These are phyloP conservation scores for Lasiodiplodia sp. DNA, from an alignment of 2,329 filamentous ascomycete genomes.

Conservation along the genomic window DNA sequence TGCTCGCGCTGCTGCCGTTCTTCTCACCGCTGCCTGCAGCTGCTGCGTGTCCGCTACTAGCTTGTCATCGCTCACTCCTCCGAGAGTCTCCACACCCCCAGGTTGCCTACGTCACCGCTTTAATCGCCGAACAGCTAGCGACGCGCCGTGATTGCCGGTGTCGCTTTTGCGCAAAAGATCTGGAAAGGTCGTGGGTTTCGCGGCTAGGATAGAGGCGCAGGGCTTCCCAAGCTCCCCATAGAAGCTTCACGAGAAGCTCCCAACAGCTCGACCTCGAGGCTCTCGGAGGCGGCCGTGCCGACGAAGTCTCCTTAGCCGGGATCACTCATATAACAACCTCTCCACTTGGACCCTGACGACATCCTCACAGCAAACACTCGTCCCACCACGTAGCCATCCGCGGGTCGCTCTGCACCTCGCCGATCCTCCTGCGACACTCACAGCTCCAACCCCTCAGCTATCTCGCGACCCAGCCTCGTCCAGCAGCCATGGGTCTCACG, in stretches of 20 bases:
- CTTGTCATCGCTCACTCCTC: slow-evolving; percentile 11
- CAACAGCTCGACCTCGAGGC: slow-evolving; percentile 1
- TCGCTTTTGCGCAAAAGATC: background rate
- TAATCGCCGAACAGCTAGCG: slow-evolving; percentile 3
- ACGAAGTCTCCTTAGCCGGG: slow-evolving; percentile 23
- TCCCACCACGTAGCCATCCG: background rate
- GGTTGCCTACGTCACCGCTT: slow-evolving; percentile 27
- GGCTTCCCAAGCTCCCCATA: slow-evolving; percentile 2
- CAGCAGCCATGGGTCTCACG: slow-evolving; percentile 74
- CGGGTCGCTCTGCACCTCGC: background rate
- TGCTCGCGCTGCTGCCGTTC: slow-evolving; percentile 4
- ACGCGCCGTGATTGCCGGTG: slow-evolving; percentile 7
- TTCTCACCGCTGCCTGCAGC: background rate
- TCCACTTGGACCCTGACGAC: slow-evolving; percentile 6
- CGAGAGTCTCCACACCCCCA: slow-evolving; percentile 9
- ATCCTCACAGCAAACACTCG: slow-evolving; percentile 7
- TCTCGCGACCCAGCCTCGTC: slow-evolving; percentile 9
- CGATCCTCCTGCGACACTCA: background rate
- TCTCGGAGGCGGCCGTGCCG: slow-evolving; percentile 25
- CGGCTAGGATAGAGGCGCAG: background rate
- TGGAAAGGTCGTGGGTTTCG: background rate
- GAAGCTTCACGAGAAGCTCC: slow-evolving; percentile 3
- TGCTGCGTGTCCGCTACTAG: background rate
- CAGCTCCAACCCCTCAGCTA: background rate
- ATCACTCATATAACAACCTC: slow-evolving; percentile 17